phyloP scores from a whole-genome alignment of 805 yeast genomes.

The Nakazawaea sp. region DNA sequence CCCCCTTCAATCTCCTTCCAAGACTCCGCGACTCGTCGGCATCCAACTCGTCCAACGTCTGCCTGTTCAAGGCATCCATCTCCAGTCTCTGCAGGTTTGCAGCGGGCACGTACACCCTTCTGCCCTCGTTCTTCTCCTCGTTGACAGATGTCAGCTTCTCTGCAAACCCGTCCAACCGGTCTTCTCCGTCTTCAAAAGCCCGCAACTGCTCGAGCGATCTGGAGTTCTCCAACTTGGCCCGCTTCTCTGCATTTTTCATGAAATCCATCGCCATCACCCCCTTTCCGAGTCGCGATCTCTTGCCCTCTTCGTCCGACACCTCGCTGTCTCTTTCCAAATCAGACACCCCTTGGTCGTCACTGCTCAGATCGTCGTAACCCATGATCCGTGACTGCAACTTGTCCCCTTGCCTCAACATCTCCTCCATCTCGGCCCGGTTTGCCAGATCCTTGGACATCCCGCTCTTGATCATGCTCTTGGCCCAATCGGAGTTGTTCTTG shows the following conservation, averaged over 20 bases:
- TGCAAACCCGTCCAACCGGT: conserved; percentile 30
- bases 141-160: conserved; percentile 37
- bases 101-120: conserved; percentile 72
- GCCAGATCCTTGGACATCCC: conserved; percentile 86
- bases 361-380: conserved; percentile 47
- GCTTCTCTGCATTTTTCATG: conserved; percentile 84
- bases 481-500: conserved; percentile 86
- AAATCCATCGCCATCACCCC: conserved; percentile 94
- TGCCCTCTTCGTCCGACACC: conserved; percentile 26
- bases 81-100: conserved; percentile 32
- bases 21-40: conserved; percentile 45
- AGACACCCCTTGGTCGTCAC: conserved; percentile 21
- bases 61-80: conserved; percentile 27
- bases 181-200: conserved; percentile 35
- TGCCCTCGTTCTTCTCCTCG: conserved; percentile 58
- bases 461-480: conserved; percentile 78
- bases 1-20: conserved; percentile 28
- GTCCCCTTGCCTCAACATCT: conserved; percentile 87
- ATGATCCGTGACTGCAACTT: conserved; percentile 63
- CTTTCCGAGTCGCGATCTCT: conserved; percentile 54
- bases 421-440: conserved; percentile 86
- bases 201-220: conserved; percentile 45
- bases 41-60: conserved; percentile 35
- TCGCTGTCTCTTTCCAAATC: conserved; percentile 42
- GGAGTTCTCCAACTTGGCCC: conserved; percentile 52